Percentiles rank a stretch among this genome's conserved stretches.
Evolutionary conservation across 2,329 filamentous ascomycete species (phyloP).

Genomic region (Pseudogymnoascus sp.): DNA sequence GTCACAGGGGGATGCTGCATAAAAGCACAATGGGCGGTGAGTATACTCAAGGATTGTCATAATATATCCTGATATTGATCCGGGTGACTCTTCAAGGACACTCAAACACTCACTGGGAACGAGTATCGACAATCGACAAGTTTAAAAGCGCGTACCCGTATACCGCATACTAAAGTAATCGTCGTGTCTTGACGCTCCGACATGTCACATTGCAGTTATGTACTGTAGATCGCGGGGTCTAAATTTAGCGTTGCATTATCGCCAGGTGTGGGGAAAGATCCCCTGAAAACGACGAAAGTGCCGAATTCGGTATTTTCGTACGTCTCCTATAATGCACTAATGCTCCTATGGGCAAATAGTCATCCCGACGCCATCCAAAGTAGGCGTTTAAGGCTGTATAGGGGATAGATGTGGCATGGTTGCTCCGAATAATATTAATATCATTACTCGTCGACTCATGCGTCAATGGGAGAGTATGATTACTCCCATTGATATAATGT

Average conservation of each 20-base stretch:
- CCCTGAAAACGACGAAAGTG: constrained; percentile 4
- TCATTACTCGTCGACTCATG: neutral
- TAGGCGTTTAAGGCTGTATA: constrained; percentile 1
- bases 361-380: neutral
- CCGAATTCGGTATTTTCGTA: constrained; percentile 2
- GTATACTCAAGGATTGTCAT: neutral
- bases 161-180: neutral
- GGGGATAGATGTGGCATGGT: neutral
- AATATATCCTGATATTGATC: neutral
- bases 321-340: constrained; percentile 4
- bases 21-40: neutral
- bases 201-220: neutral
- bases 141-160: neutral
- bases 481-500: neutral
- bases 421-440: neutral
- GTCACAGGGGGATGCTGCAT: neutral
- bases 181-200: neutral
- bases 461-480: neutral
- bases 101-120: neutral
- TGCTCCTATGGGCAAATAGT: neutral
- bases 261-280: constrained; percentile 6
- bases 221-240: constrained; percentile 7
- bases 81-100: neutral
- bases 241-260: constrained; percentile 8
- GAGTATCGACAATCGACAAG: neutral